A percentile compares a stretch with the other conserved stretches of the same genome.
These are phyloP conservation scores for Alternaria burnsii DNA, from an alignment of 2,329 filamentous ascomycete genomes.

Conservation along the genomic window DNA sequence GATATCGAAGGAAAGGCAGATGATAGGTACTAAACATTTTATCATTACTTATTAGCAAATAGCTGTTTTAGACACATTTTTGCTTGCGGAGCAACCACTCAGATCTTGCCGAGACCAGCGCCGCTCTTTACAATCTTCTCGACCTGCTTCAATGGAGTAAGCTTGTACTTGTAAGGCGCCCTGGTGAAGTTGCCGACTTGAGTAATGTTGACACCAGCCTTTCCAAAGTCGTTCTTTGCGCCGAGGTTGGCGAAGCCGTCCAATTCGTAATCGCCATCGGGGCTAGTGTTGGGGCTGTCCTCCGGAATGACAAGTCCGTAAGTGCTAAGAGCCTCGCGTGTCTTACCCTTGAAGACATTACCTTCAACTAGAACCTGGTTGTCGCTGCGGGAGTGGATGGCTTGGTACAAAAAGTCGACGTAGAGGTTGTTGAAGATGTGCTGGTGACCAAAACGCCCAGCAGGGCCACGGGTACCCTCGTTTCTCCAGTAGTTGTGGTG, in stretches of 20 bases:
- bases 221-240: conserved; percentile 61
- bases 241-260: conserved; percentile 65
- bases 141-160: conserved; percentile 58
- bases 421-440: conserved; percentile 67
- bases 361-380: conserved; percentile 57
- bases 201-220: conserved; percentile 61
- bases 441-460: conserved; percentile 71
- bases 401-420: conserved; percentile 50
- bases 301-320: conserved; percentile 65
- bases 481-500: conserved; percentile 73
- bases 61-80: background rate
- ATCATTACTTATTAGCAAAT: background rate
- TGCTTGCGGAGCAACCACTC: background rate
- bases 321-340: conserved; percentile 61
- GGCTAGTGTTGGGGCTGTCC: conserved; percentile 63
- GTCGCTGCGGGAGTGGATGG: conserved; percentile 56
- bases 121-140: conserved; percentile 54
- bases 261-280: conserved; percentile 63
- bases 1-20: background rate
- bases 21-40: background rate
- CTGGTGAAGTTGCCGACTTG: conserved; percentile 60
- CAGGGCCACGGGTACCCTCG: conserved; percentile 69
- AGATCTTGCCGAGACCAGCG: conserved; percentile 57
- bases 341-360: conserved; percentile 59
- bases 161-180: conserved; percentile 60